Evolutionary conservation across 2,329 filamentous ascomycete species (phyloP).

Genomic region (Chaetomium olivaceum): DNA sequence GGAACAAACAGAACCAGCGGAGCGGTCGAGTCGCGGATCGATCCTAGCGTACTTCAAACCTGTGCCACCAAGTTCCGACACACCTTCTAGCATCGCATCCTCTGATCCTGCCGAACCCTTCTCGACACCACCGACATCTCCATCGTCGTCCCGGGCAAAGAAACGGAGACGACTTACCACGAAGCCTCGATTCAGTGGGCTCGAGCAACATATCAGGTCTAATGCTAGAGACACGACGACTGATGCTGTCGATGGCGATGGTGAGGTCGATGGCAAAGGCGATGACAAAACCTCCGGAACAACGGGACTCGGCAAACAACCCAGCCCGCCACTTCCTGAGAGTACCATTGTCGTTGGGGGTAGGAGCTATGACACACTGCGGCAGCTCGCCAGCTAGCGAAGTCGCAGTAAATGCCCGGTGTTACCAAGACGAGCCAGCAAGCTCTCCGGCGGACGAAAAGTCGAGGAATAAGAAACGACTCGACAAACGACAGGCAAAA

Average conservation of each 20-base stretch:
- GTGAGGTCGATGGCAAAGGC: neutral
- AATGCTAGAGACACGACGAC: neutral
- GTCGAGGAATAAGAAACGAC: conserved; percentile 17
- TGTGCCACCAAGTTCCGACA: conserved; percentile 16
- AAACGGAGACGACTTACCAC: conserved; percentile 40
- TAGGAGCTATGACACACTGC: neutral
- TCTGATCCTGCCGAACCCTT: conserved; percentile 24
- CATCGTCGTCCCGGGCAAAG: conserved; percentile 27
- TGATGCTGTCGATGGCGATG: neutral
- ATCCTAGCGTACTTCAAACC: conserved; percentile 36
- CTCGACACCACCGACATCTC: conserved; percentile 39
- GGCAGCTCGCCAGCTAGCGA: neutral
- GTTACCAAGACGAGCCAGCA: neutral
- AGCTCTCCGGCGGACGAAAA: neutral
- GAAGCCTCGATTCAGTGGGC: conserved; percentile 27
- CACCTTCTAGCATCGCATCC: conserved; percentile 34
- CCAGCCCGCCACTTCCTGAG: neutral
- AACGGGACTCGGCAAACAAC: no score
- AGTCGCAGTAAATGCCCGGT: conserved; percentile 23
- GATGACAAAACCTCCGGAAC: neutral
- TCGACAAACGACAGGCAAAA: conserved; percentile 26
- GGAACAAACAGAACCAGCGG: conserved; percentile 6
- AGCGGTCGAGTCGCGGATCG: conserved; percentile 27
- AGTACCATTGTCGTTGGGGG: neutral
- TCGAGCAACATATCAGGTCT: neutral